Conservation (phyloP, 2,329 filamentous ascomycete genomes). For the Myriangium duriaei region DNA sequence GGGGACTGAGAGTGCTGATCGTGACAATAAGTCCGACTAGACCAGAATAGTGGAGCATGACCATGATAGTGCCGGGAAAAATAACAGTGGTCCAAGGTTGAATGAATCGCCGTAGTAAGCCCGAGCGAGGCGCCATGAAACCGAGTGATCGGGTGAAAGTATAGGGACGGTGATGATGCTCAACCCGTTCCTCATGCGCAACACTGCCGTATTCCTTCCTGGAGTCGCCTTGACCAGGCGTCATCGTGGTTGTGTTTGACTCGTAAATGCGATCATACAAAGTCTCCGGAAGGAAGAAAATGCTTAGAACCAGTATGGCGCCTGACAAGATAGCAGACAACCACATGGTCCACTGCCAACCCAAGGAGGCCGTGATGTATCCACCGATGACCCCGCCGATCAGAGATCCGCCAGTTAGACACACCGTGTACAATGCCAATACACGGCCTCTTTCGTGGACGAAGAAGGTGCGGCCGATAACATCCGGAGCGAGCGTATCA, state of each 20-base stretch:
- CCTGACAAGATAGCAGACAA: constrained; percentile 26
- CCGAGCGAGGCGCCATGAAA: constrained; percentile 24
- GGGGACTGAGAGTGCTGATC: constrained; percentile 26
- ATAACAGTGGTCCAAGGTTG: constrained; percentile 26
- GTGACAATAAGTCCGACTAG: constrained; percentile 30
- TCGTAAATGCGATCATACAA: constrained; percentile 28
- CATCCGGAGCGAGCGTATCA: constrained; percentile 29
- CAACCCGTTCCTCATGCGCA: too few species aligned
- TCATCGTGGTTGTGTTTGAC: too few species aligned
- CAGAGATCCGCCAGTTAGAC: constrained; percentile 26
- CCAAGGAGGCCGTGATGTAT: constrained; percentile 27
- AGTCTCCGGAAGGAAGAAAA: constrained; percentile 30
- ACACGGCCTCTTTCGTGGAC: constrained; percentile 30
- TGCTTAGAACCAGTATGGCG: constrained; percentile 21
- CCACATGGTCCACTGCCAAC: constrained; percentile 30
- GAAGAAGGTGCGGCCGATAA: constrained; percentile 31
- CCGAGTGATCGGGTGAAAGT: constrained; percentile 26
- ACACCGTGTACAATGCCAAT: constrained; percentile 32
- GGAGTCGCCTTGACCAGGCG: too few species aligned
- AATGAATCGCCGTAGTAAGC: constrained; percentile 23
- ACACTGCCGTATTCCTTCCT: too few species aligned
- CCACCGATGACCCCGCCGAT: constrained; percentile 28
- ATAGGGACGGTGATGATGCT: too few species aligned
- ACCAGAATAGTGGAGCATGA: constrained; percentile 31
- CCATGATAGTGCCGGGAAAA: constrained; percentile 30